These are phyloP conservation scores for Schizochytrium sp. DNA, from an alignment of 108 stramenopile species.

Conservation along the genomic window DNA sequence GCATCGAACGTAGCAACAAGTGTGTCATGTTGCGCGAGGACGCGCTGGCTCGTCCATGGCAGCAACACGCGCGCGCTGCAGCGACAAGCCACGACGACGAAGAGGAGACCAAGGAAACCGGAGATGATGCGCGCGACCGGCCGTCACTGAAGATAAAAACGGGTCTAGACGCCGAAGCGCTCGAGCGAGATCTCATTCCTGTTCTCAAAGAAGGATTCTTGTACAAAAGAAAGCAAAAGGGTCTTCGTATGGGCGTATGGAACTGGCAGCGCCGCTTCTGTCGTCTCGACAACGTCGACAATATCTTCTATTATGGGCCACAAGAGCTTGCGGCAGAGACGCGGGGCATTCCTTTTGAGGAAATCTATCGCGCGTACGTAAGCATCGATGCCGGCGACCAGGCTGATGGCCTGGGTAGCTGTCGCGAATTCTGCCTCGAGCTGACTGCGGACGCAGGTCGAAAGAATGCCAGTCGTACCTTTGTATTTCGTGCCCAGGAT, in stretches of 20 bases:
- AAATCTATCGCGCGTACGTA: neutral
- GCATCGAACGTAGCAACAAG: no score
- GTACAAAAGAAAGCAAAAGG: neutral
- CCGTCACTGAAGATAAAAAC: neutral
- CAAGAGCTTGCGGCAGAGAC: neutral
- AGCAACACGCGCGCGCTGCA: no score
- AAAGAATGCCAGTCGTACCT: neutral
- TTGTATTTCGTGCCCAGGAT: slow-evolving; percentile 5
- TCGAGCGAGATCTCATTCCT: neutral
- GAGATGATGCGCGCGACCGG: no score
- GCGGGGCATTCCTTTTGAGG: neutral
- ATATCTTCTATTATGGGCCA: neutral
- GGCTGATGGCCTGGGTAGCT: neutral
- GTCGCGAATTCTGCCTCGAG: neutral
- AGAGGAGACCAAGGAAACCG: no score
- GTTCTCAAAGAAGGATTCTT: neutral
- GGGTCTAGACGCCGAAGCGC: neutral
- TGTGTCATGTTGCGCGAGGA: no score
- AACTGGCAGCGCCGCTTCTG: slow-evolving; percentile 6
- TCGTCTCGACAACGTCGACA: neutral
- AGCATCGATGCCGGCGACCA: neutral
- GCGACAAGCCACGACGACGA: no score
- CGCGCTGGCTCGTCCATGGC: no score
- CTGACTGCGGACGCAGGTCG: neutral
- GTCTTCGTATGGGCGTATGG: neutral